Evolutionary conservation across 2,329 filamentous ascomycete genomes (phyloP).

Genomic region (Fusarium solani-melongenae): DNA sequence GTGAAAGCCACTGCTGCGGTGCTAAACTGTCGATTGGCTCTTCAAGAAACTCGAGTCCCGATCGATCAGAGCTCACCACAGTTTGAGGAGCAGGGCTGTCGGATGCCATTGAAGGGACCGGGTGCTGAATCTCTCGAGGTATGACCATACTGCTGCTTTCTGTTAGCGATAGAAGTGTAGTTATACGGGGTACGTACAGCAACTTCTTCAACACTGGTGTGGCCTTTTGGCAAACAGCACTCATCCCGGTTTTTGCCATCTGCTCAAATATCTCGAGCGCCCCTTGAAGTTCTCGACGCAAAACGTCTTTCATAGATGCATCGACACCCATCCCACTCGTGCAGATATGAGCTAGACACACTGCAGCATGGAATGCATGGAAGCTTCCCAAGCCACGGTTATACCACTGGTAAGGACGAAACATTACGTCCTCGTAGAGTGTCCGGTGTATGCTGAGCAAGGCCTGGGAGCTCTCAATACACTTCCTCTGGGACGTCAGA

Average conservation of each 20-base stretch:
- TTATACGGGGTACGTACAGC: neutral
- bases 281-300: neutral
- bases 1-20: constrained; percentile 25
- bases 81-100: neutral
- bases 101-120: neutral
- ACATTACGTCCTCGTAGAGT: neutral
- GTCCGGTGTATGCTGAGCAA: neutral
- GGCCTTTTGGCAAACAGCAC: neutral
- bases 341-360: constrained; percentile 12
- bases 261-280: neutral
- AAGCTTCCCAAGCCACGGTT: constrained; percentile 22
- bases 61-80: neutral
- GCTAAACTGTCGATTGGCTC: constrained; percentile 6
- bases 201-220: neutral
- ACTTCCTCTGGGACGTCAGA: neutral
- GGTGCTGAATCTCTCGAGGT: neutral
- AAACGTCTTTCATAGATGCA: neutral
- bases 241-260: neutral
- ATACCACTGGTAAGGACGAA: constrained; percentile 24
- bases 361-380: constrained; percentile 23
- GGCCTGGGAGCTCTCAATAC: neutral
- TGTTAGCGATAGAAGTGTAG: neutral
- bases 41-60: neutral
- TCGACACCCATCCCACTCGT: neutral
- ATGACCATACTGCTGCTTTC: neutral